These are phyloP conservation scores for Psidium friedrichsthalianum DNA, from an alignment of 345 rosid species.

Conservation along the genomic window DNA sequence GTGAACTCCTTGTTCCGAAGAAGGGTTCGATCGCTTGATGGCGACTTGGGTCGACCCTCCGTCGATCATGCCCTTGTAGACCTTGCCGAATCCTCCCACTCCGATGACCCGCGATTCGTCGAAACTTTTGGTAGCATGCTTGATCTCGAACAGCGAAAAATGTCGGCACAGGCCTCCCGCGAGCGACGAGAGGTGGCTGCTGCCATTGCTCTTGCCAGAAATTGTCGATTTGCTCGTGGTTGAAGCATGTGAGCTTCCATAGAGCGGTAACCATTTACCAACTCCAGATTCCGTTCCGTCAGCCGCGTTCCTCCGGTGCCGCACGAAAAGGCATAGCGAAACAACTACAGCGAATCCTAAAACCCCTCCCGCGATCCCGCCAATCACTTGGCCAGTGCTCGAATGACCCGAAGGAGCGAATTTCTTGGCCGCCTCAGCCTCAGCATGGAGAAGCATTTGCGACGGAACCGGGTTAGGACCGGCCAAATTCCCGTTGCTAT, in stretches of 20 bases:
- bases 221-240: slow-evolving; percentile 16
- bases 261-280: slow-evolving; percentile 24
- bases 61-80: slow-evolving; percentile 40
- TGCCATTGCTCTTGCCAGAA: slow-evolving; percentile 18
- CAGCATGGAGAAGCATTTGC: slow-evolving; percentile 16
- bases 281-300: not conserved
- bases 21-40: slow-evolving; percentile 53
- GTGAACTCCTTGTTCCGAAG: slow-evolving; percentile 47
- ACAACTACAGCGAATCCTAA: slow-evolving; percentile 22
- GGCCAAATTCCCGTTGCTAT: slow-evolving; percentile 25
- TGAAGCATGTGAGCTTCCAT: slow-evolving; percentile 9
- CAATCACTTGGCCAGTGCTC: slow-evolving; percentile 4
- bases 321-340: slow-evolving; percentile 4
- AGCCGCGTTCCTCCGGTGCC: slow-evolving; percentile 6
- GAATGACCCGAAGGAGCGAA: slow-evolving; percentile 2
- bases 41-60: slow-evolving; percentile 33
- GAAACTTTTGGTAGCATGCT: slow-evolving; percentile 33
- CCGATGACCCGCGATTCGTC: slow-evolving; percentile 38
- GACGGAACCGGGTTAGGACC: slow-evolving; percentile 41
- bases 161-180: slow-evolving; percentile 55
- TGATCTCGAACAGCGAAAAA: slow-evolving; percentile 39
- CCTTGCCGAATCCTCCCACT: slow-evolving; percentile 66
- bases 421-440: not conserved
- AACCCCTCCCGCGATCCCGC: slow-evolving; percentile 28
- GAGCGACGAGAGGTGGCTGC: slow-evolving; percentile 23